Conservation (phyloP, 164 flowering plant genomes). For the Chloranthus sessilifolius region DNA sequence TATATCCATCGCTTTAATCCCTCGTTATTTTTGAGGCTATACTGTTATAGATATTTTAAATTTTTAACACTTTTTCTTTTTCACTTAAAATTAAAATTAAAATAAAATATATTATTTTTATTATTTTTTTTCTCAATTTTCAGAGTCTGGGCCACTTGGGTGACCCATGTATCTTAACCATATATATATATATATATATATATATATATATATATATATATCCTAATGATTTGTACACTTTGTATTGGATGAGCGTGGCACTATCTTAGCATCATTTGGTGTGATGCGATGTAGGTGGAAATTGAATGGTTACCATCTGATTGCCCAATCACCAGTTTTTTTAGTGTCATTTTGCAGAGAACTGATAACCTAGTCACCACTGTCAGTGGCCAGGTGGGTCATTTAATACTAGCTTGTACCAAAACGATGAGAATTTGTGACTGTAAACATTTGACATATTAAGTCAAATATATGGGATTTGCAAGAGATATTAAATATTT, state of each 20-base stretch:
- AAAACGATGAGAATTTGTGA: background rate
- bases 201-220: too few relatives aligned
- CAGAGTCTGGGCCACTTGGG: background rate
- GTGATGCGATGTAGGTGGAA: too few relatives aligned
- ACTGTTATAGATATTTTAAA: conserved; percentile 20
- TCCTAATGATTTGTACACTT: too few relatives aligned
- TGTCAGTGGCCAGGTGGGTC: background rate
- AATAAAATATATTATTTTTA: background rate
- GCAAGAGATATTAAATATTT: background rate
- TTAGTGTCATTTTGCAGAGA: too few relatives aligned
- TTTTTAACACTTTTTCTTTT: conserved; percentile 5
- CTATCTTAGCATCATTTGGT: too few relatives aligned
- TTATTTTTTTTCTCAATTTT: too few relatives aligned
- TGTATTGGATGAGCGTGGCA: too few relatives aligned
- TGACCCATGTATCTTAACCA: too few relatives aligned
- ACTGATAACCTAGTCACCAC: too few relatives aligned
- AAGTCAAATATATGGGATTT: background rate
- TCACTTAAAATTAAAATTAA: background rate
- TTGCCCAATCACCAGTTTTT: too few relatives aligned
- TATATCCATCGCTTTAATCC: conserved; percentile 4
- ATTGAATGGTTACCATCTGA: too few relatives aligned
- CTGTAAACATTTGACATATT: background rate
- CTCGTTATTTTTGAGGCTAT: conserved; percentile 10
- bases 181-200: too few relatives aligned
- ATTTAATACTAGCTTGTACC: background rate